Evolutionary conservation across 306 rosid genomes (phyloP), one percentile per base, ranked within the genome.

Genomic region (Fragaria nilgerrensis): DNA sequence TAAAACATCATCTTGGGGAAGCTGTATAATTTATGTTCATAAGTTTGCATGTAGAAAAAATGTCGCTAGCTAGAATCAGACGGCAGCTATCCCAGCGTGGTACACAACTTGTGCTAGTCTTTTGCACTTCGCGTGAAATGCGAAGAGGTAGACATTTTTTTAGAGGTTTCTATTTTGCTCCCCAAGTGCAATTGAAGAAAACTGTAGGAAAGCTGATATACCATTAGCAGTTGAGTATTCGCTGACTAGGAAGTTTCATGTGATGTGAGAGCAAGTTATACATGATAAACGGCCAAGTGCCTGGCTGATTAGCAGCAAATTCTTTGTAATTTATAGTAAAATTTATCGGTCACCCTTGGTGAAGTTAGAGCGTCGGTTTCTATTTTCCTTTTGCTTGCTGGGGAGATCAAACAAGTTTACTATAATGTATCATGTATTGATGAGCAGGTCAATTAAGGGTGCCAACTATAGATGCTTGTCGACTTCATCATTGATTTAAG

Each of bases 21-120:
- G 63, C 66, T 88, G 86, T 75, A 83, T 81, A 80, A 85, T 83
- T 84, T 48, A 20, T 78, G 66, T 66, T 77, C 79, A 76, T 78
- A 84, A 79, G 80, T 82, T 89, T 86, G 83, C 82, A 84, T 86
- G 91, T 88, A 88, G 85, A 85, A 66, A 66, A 78, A 63, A 19
- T 65, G 80, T 75, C 75, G 82, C 22, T 65, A 65, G 70, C 77
- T 78, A 81, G 77, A 64, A 85, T 86, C 83, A 74, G 80, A 81
- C 76, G 85, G 79, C 88, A 79, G 80, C 85, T 81, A 74, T 72
- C 82, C 85, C 70, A 50, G 84, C 86, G 43, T 53, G 73, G 78
- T 77, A 56, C 72, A 53, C 78, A 73, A 61, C 58, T 80, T 70
- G 70, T 47, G 74, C 80, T 56, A 14, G 63, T 65, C 63, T 73